Evolutionary conservation across 164 flowering plant species (phyloP).

Genomic region (Macadamia tetraphylla): DNA sequence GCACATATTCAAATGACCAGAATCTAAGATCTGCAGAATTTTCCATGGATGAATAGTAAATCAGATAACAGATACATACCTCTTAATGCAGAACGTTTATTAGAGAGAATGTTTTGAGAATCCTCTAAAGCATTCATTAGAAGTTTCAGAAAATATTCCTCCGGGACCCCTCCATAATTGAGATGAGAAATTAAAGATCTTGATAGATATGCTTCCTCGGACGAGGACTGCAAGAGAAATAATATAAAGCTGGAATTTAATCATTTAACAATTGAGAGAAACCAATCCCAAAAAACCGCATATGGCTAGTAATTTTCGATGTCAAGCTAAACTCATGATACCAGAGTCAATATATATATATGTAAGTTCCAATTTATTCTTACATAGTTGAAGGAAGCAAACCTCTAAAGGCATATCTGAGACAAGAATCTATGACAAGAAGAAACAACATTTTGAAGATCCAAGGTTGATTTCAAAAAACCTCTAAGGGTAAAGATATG

Average conservation of each 20-base stretch:
- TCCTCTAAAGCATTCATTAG: slow-evolving; percentile 41
- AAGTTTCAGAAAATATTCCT: slow-evolving; percentile 36
- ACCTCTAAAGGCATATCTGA: too few relatives aligned
- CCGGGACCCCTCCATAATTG: slow-evolving; percentile 67
- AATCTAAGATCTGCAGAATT: not conserved
- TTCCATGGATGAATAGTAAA: not conserved
- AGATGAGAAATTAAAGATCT: slow-evolving; percentile 50
- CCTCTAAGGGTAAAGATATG: too few relatives aligned
- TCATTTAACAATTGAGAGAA: not conserved
- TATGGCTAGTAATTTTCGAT: not conserved
- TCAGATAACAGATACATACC: slow-evolving; percentile 24
- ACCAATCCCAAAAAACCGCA: not conserved
- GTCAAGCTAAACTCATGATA: not conserved
- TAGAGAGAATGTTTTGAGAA: slow-evolving; percentile 27
- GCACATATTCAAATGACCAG: not conserved
- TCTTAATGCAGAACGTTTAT: slow-evolving; percentile 43
- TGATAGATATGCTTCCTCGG: slow-evolving; percentile 41
- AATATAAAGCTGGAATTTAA: not conserved
- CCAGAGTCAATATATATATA: too few relatives aligned
- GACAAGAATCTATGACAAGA: too few relatives aligned
- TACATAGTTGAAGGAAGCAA: too few relatives aligned
- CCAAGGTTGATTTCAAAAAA: too few relatives aligned
- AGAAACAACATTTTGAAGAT: too few relatives aligned
- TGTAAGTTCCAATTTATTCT: too few relatives aligned
- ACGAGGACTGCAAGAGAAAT: slow-evolving; percentile 31